phyloP scores from a whole-genome alignment of 495 filamentous ascomycete genomes.

The Daldinia bambusicola region DNA sequence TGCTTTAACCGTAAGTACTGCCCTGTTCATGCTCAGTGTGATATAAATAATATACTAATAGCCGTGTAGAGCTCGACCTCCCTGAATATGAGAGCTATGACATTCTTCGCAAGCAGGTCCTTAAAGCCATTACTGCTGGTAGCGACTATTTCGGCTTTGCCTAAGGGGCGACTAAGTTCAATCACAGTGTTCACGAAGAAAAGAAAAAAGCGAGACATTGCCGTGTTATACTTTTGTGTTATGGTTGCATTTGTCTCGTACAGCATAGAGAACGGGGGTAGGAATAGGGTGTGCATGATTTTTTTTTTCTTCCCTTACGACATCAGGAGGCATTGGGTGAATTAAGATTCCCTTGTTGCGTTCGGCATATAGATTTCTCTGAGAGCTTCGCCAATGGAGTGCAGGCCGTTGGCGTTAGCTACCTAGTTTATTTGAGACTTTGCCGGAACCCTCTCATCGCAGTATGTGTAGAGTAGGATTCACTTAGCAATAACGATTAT shows the following conservation, averaged over 20 bases:
- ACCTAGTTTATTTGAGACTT: conserved; percentile 20
- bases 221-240: conserved; percentile 17
- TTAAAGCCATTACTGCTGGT: conserved; percentile 94
- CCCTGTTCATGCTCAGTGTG: conserved; percentile 10
- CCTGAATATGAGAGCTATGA: conserved; percentile 99
- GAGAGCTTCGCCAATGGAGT: conserved; percentile 38
- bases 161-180: conserved; percentile 55
- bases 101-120: conserved; percentile 81
- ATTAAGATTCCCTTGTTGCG: conserved; percentile 19
- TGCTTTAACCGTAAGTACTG: conserved; percentile 96
- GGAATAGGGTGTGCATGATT: conserved; percentile 23
- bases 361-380: conserved; percentile 31
- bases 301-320: conserved; percentile 22
- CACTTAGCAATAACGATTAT: conserved; percentile 24
- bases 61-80: conserved; percentile 86
- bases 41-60: conserved; percentile 48
- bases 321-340: conserved; percentile 13
- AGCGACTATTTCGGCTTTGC: conserved; percentile 99
- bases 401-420: conserved; percentile 41
- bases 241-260: conserved; percentile 35
- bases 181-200: background rate
- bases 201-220: background rate
- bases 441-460: conserved; percentile 18
- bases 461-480: conserved; percentile 39
- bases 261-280: conserved; percentile 32